Percentiles rank a stretch among this genome's conserved stretches.
Evolutionary conservation across 2,329 filamentous ascomycete genomes (phyloP).

Genomic region (Talaromyces sp.): DNA sequence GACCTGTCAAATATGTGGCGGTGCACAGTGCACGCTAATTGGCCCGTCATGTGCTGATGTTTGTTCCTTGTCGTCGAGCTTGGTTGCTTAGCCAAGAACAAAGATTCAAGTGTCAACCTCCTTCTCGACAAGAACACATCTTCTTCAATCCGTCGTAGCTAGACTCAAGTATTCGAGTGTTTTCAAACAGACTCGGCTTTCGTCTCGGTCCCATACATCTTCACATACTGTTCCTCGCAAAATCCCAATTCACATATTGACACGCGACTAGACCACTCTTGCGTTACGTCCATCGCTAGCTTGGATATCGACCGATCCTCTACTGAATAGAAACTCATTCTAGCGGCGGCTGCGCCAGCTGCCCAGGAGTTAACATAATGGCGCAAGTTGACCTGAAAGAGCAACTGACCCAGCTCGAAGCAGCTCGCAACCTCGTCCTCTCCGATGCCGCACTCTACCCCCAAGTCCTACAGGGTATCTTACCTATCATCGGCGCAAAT

Average conservation of each 20-base stretch:
- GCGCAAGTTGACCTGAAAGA: constrained; percentile 61
- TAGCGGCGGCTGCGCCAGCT: not conserved
- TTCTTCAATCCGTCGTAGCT: not conserved
- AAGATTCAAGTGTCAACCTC: not conserved
- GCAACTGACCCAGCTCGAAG: constrained; percentile 82
- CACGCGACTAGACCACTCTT: constrained; percentile 8
- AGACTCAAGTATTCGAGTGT: not conserved
- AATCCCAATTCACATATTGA: not conserved
- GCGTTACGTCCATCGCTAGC: not conserved
- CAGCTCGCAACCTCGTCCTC: constrained; percentile 84
- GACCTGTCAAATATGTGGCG: constrained; percentile 11
- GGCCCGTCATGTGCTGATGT: not conserved
- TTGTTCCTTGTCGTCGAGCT: constrained; percentile 7
- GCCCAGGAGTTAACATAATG: constrained; percentile 41
- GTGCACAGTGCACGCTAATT: constrained; percentile 5
- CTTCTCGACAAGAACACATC: not conserved
- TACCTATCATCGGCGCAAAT: constrained; percentile 80
- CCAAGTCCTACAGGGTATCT: constrained; percentile 83
- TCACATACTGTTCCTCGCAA: not conserved
- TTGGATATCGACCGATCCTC: not conserved
- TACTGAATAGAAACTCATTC: not conserved
- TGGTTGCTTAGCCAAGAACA: constrained; percentile 11
- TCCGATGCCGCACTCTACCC: constrained; percentile 84
- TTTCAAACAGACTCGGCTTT: not conserved
- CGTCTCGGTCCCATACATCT: not conserved